These are phyloP conservation scores for Diplosphaera chodatii DNA, from an alignment of 139 green algal species.

Conservation along the genomic window DNA sequence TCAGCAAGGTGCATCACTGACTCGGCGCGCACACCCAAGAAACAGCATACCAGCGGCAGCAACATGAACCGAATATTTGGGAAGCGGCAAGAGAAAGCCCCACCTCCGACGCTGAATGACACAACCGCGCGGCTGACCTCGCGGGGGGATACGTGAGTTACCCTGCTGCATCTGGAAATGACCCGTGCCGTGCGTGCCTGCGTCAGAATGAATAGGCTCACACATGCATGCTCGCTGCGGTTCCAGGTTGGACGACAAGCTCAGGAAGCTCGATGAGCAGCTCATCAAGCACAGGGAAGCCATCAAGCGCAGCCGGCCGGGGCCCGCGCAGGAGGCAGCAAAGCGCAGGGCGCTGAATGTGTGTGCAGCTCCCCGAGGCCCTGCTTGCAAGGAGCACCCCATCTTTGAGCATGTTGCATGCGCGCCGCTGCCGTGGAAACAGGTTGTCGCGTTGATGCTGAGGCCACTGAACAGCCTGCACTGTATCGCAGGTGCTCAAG, in stretches of 20 bases:
- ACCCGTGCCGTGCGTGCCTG: too few relatives aligned
- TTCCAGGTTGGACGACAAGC: conserved; percentile 86
- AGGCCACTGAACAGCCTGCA: too few relatives aligned
- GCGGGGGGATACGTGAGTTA: conserved; percentile 49
- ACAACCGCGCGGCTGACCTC: conserved; percentile 43
- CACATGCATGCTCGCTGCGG: neutral
- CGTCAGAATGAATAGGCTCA: too few relatives aligned
- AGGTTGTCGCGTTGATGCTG: too few relatives aligned
- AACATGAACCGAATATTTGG: conserved; percentile 91
- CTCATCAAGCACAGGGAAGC: conserved; percentile 79
- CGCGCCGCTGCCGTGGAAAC: too few relatives aligned
- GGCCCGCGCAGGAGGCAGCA: conserved; percentile 82
- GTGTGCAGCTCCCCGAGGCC: too few relatives aligned
- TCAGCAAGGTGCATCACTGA: too few relatives aligned
- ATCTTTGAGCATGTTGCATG: too few relatives aligned
- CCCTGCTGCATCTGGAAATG: neutral
- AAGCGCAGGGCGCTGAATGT: conserved; percentile 81
- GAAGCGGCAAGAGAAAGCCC: conserved; percentile 62
- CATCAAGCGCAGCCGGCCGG: conserved; percentile 78
- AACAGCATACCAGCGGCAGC: too few relatives aligned
- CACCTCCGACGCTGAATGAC: conserved; percentile 73
- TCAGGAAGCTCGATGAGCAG: conserved; percentile 87
- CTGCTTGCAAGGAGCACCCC: too few relatives aligned
- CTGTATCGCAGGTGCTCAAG: conserved; percentile 80
- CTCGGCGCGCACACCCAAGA: too few relatives aligned